Percentiles rank a stretch among this genome's conserved stretches.
These are phyloP conservation scores for Hortiboletus campestris DNA, from an alignment of 768 basidiomycete genomes.

Conservation along the genomic window DNA sequence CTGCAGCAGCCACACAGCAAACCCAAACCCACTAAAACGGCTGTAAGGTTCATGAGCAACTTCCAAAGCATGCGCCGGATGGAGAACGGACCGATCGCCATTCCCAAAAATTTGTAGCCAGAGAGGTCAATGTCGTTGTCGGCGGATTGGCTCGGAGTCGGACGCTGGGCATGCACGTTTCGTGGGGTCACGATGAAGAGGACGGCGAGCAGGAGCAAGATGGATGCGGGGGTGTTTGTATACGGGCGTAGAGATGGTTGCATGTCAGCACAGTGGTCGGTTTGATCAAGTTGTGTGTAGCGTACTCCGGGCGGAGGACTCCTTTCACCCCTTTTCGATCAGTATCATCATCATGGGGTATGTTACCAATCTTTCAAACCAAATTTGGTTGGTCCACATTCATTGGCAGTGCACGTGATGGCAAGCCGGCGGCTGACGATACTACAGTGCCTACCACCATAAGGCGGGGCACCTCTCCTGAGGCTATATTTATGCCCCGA, in stretches of 20 bases:
- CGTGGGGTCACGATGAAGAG: not conserved
- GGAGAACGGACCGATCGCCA: not conserved
- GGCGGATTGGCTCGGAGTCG: not conserved
- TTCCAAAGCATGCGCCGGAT: not conserved
- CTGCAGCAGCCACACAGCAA: not conserved
- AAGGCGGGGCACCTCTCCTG: too few species aligned
- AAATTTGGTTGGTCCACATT: too few species aligned
- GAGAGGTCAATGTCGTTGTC: accelerated
- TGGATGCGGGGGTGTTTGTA: not conserved
- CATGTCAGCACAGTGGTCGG: not conserved
- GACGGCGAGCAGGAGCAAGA: not conserved
- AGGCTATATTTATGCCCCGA: too few species aligned
- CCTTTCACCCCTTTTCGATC: not conserved
- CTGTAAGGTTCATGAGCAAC: not conserved
- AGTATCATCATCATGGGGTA: not conserved
- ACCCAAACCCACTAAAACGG: not conserved
- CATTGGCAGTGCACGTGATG: too few species aligned
- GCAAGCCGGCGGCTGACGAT: too few species aligned
- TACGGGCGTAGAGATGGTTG: not conserved
- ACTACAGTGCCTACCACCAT: too few species aligned
- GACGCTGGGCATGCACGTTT: not conserved
- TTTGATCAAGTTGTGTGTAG: not conserved
- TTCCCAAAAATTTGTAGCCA: too few species aligned
- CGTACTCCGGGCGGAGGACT: too few species aligned
- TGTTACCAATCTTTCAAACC: too few species aligned